Evolutionary conservation across 768 basidiomycete species (phyloP).

Genomic region (Leccinum broughii): DNA sequence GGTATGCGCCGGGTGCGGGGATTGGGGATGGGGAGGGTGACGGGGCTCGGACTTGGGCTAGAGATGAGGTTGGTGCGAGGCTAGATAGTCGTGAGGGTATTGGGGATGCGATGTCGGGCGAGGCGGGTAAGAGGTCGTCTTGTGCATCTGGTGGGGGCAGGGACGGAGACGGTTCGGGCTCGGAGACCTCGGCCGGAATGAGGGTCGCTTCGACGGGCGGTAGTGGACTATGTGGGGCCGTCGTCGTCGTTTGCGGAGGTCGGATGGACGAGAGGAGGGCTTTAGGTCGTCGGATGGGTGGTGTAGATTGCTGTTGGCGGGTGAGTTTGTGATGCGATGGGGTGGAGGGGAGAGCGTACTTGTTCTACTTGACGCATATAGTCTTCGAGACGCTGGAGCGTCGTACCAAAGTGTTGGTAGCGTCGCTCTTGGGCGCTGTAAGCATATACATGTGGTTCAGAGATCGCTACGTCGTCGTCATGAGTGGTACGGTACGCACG

Average conservation of each 20-base stretch:
- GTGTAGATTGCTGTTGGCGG: conserved; percentile 41
- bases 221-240: not conserved
- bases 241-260: conserved; percentile 33
- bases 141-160: not conserved
- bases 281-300: conserved; percentile 40
- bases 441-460: not conserved
- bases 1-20: conserved; percentile 7
- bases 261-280: conserved; percentile 58
- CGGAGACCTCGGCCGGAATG: conserved; percentile 25
- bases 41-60: conserved; percentile 19
- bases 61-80: not conserved
- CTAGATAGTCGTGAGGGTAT: not conserved
- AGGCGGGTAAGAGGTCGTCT: conserved; percentile 41
- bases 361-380: conserved; percentile 53
- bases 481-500: conserved; percentile 36
- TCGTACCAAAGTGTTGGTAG: conserved; percentile 47
- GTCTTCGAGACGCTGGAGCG: conserved; percentile 55
- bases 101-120: conserved; percentile 20
- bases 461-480: not conserved
- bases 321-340: too few relatives aligned
- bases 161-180: conserved; percentile 12
- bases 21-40: conserved; percentile 6
- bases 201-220: conserved; percentile 23
- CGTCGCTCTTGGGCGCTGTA: conserved; percentile 44
- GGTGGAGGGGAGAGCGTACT: conserved; percentile 33